A percentile compares a stretch with the other conserved stretches of the same genome.
Evolutionary conservation across 2,329 filamentous ascomycete species (phyloP).

Genomic region (Epichloe uncinata): DNA sequence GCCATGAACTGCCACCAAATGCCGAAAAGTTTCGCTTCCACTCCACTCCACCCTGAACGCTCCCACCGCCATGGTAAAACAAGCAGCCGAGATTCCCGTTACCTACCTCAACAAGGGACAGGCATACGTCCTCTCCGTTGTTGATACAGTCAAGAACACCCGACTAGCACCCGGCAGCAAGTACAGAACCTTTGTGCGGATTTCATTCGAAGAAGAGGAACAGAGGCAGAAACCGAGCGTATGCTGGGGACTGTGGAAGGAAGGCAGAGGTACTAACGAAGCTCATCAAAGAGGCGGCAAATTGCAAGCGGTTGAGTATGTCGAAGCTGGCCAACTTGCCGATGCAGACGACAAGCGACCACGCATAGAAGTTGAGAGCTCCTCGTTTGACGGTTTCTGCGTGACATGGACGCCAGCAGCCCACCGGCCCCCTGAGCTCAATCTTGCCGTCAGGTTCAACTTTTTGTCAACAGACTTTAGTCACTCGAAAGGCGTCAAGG

Average conservation of each 20-base stretch:
- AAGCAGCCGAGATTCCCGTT: constrained; percentile 82
- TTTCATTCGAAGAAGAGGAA: constrained; percentile 94
- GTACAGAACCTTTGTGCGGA: constrained; percentile 84
- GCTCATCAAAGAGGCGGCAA: constrained; percentile 88
- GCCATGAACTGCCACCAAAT: constrained; percentile 34
- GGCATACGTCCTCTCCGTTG: constrained; percentile 74
- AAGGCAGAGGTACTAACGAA: constrained; percentile 89
- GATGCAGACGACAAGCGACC: constrained; percentile 54
- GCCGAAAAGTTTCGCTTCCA: constrained; percentile 77
- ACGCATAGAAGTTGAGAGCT: constrained; percentile 55
- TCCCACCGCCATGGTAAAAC: constrained; percentile 90
- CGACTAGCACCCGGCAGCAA: constrained; percentile 47
- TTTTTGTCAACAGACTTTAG: constrained; percentile 98
- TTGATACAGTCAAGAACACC: constrained; percentile 57
- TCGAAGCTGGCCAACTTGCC: constrained; percentile 49
- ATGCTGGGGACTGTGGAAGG: constrained; percentile 89
- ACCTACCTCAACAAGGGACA: constrained; percentile 98
- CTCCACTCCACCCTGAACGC: constrained; percentile 79
- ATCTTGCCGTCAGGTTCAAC: constrained; percentile 88
- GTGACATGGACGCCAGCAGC: constrained; percentile 73
- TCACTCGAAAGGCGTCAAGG: constrained; percentile 96
- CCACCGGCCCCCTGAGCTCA: constrained; percentile 58
- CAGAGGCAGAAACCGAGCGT: constrained; percentile 70
- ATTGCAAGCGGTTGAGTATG: constrained; percentile 87
- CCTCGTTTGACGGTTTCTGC: constrained; percentile 88